A percentile compares a stretch with the other conserved stretches of the same genome.
These are phyloP conservation scores for Cutaneotrichosporon dermatis DNA, from an alignment of 1,284 basidiomycete genomes.

Conservation along the genomic window DNA sequence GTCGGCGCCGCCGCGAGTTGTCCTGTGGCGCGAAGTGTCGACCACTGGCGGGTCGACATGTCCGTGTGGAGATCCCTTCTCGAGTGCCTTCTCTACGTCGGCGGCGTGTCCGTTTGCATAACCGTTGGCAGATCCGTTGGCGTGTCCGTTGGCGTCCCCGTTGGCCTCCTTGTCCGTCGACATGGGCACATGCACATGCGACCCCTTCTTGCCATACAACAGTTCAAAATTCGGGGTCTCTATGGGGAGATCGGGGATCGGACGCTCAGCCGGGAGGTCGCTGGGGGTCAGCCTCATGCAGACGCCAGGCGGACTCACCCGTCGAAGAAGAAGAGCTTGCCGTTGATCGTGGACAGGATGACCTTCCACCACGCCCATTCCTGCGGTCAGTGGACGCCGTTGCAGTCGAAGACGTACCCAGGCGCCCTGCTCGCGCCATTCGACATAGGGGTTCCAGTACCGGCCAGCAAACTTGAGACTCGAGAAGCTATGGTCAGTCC, in stretches of 20 bases:
- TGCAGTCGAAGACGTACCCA: slow-evolving; percentile 33
- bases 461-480: slow-evolving; percentile 41
- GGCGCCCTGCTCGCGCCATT: slow-evolving; percentile 54
- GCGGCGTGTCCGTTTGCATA: too few species aligned
- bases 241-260: slow-evolving; percentile 40
- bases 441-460: slow-evolving; percentile 51
- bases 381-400: slow-evolving; percentile 13
- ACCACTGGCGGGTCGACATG: too few species aligned
- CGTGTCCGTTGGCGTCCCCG: slow-evolving; percentile 1
- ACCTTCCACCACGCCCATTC: slow-evolving; percentile 48
- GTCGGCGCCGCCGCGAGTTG: slow-evolving; percentile 24
- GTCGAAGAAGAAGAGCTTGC: slow-evolving; percentile 41
- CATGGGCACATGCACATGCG: slow-evolving; percentile 1
- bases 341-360: slow-evolving; percentile 39
- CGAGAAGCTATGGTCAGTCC: slow-evolving; percentile 27
- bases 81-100: too few species aligned
- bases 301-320: slow-evolving; percentile 21
- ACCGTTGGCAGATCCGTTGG: neutral
- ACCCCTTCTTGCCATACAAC: slow-evolving; percentile 28
- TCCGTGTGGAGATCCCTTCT: too few species aligned
- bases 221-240: slow-evolving; percentile 40
- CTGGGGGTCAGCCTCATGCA: neutral
- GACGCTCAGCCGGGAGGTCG: slow-evolving; percentile 35
- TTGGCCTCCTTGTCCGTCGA: slow-evolving; percentile 2
- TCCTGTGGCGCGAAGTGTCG: slow-evolving; percentile 4